A percentile compares a stretch with the other conserved stretches of the same genome.
Conservation (phyloP, 139 green algal genomes). For the Pseudopediastrum boryanum region DNA sequence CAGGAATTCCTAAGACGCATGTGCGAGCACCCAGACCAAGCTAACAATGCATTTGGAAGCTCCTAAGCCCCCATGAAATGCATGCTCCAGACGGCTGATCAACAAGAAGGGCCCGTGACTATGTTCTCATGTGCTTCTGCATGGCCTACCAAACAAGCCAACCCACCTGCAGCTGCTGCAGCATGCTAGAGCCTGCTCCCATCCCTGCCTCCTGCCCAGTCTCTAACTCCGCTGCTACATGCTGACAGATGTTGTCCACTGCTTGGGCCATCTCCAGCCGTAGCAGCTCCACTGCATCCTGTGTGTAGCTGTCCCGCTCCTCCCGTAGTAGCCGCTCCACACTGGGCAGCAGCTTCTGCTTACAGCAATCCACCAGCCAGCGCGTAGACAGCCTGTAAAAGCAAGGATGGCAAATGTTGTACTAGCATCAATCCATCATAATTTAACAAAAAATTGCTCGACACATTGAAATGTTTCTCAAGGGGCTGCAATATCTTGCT, state of each 20-base stretch:
- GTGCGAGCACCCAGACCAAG: no score
- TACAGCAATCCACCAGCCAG: constrained; percentile 66
- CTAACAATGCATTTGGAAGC: no score
- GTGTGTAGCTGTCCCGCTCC: constrained; percentile 67
- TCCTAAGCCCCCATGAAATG: no score
- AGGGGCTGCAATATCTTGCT: no score
- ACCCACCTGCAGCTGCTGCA: constrained; percentile 36
- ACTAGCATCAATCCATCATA: no score
- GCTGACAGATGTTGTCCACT: constrained; percentile 55
- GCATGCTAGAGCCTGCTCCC: constrained; percentile 15
- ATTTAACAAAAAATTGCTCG: no score
- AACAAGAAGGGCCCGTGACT: no score
- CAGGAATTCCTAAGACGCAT: no score
- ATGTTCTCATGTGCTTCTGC: background rate
- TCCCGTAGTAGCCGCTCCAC: constrained; percentile 71
- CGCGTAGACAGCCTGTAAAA: constrained; percentile 49
- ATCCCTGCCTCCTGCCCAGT: background rate
- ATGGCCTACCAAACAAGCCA: no score
- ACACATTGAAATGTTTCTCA: no score
- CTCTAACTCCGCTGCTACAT: constrained; percentile 21
- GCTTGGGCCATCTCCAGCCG: constrained; percentile 46
- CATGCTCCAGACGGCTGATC: no score
- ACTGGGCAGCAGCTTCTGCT: constrained; percentile 56
- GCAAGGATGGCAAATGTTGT: no score
- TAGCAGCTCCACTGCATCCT: constrained; percentile 53